Evolutionary conservation across 108 stramenopile species (phyloP), one percentile per base, ranked within the genome.

Genomic region (Nitzschia sp.): DNA sequence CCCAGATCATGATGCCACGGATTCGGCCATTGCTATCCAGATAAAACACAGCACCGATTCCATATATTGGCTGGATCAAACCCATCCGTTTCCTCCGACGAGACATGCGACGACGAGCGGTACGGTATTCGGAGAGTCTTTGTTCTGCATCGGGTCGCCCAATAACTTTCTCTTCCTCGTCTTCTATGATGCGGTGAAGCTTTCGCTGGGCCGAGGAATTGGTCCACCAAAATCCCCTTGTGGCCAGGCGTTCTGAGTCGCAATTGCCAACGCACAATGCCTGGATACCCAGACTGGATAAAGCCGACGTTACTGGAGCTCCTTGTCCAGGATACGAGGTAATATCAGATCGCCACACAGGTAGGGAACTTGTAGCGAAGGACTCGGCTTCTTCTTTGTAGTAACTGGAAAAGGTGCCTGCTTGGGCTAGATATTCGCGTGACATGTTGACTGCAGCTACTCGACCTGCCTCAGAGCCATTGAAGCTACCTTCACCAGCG

Each of bases 191-290:
- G 9, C 69, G 68, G n/a, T 55, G 47, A 33, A 82, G 19, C 26
- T 79, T 80, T 62, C 81, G 80, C 27, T 73, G 75, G 1, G 80
- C 69, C 56, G 84, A 78, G 48, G 81, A 50, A 58, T 93, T 94
- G 11, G 93, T 94, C 93, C 93, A 94, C 88, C 87, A 94, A 64
- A 89, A 89, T 21, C 79, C 90, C 45, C 89, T 85, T 0, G 93
- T 94, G 3, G 83, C 71, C 66, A 83, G 77, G 55, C 78, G 60
- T 38, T 88, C 84, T n/a, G 88, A 82, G 65, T 94, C 90, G 45
- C 93, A 94, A 58, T 69, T 70, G 13, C 93, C 93, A 1, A 94
- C 78, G 58, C 85, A 87, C 2, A 94, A 72, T 8, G 89, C 88
- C 22, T 85, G 79, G 17, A 94, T 77, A 27, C 93, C 93, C 44